Base-by-base conservation (phyloP, 106 monocot genomes). In the Dendrobium nobile region DNA sequence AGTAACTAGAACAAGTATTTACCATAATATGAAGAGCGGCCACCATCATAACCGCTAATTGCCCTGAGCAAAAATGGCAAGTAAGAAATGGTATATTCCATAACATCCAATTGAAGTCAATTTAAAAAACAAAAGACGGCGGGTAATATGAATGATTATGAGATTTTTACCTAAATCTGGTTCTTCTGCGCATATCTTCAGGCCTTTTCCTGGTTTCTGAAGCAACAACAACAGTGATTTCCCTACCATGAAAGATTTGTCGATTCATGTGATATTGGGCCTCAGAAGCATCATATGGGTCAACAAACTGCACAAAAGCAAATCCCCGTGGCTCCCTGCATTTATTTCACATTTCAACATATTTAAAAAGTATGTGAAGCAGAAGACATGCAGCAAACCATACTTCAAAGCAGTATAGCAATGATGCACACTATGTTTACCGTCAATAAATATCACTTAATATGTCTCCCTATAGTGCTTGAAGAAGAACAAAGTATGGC, bases 251-350 rank as follows among this genome's bases (percentile, higher is more conserved):
- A 26, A 85, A 73, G 82, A 78, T 67, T 73, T 92, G 92, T 4
- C 85, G 87, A 85, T 97, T 92, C 96, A 97, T 94, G 75, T 90
- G 93, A 85, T 92, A 92, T 77, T 94, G 94, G 44, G 96, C 96
- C 68, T 97, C 94, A 5, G 90, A 83, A 31, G 96, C 96, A 86
- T 97, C 96, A 76, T 83, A 86, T 65, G 92, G 84, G 79, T 94
- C 92, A 81, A 94, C 85, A 81, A 88, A 97, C 80, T 97, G 84
- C 81, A 97, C 92, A 84, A 97, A 97, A 61, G 89, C 96, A 90
- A 97, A 97, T 0, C 92, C 96, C 41, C 94, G 84, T 20, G 96
- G 94, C 44, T 94, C 90, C 80, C 96, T 97, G 88, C 78, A 85
- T 33, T 70, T 31, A 20, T 70, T 70, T 70, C 54, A 31, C 26